A percentile compares a stretch with the other conserved stretches of the same genome.
phyloP scores from a whole-genome alignment of 768 basidiomycete species.

The Leccinum pellstonianum region DNA sequence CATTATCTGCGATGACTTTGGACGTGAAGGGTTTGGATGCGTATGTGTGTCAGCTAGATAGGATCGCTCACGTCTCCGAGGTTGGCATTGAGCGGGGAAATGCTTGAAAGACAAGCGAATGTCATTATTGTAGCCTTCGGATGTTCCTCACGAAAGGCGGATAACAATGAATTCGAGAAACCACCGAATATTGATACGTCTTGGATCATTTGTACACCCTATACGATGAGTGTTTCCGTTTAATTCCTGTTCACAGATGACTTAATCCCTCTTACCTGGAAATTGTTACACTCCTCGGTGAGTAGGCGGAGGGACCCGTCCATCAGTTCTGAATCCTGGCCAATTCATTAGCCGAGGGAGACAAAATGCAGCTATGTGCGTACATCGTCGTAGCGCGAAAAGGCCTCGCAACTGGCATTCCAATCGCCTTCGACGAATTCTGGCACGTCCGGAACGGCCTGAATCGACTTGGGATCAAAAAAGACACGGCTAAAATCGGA shows the following conservation, averaged over 20 bases:
- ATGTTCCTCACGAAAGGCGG: conserved; percentile 65
- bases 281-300: conserved; percentile 72
- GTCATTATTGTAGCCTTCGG: conserved; percentile 56
- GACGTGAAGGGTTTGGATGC: conserved; percentile 1
- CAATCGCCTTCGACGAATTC: conserved; percentile 56
- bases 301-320: conserved; percentile 65
- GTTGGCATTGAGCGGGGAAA: conserved; percentile 33
- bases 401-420: conserved; percentile 50
- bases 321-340: conserved; percentile 62
- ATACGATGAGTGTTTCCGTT: not conserved
- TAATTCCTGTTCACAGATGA: not conserved
- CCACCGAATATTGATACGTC: conserved; percentile 65
- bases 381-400: conserved; percentile 57
- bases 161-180: conserved; percentile 59
- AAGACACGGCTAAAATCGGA: conserved; percentile 52
- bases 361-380: conserved; percentile 10
- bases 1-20: conserved; percentile 38
- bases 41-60: conserved; percentile 3
- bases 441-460: conserved; percentile 56
- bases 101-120: conserved; percentile 57
- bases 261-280: conserved; percentile 50
- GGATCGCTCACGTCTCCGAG: conserved; percentile 44
- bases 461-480: conserved; percentile 64
- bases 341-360: not conserved
- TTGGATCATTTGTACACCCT: conserved; percentile 72